Percentiles rank a stretch among this genome's conserved stretches.
phyloP scores from a whole-genome alignment of 768 basidiomycete species.

The Coprinopsis sp. region DNA sequence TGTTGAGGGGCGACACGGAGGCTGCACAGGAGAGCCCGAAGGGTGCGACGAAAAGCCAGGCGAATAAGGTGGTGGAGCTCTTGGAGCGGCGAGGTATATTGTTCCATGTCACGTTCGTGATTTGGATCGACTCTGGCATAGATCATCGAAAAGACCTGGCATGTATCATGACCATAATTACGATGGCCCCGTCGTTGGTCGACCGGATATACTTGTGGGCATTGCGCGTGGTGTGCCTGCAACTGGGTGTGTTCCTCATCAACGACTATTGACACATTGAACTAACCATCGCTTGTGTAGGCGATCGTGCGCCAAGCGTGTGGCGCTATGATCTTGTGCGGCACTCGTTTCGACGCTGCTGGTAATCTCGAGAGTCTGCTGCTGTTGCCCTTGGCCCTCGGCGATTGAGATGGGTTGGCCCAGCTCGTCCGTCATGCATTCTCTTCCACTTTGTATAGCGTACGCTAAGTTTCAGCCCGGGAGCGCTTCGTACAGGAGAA shows the following conservation, averaged over 20 bases:
- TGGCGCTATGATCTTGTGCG: constrained; percentile 94
- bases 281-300: constrained; percentile 88
- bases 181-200: constrained; percentile 87
- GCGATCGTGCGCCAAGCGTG: constrained; percentile 84
- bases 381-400: constrained; percentile 74
- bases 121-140: neutral
- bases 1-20: constrained; percentile 86
- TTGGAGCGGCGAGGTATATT: constrained; percentile 78
- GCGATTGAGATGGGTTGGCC: constrained; percentile 68
- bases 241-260: constrained; percentile 3
- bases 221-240: constrained; percentile 72
- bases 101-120: constrained; percentile 4
- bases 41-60: constrained; percentile 80
- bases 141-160: constrained; percentile 61
- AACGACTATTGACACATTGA: constrained; percentile 65
- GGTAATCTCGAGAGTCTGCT: constrained; percentile 87
- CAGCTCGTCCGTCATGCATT: constrained; percentile 53
- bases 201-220: constrained; percentile 79
- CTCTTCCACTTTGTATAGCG: neutral
- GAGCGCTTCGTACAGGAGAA: constrained; percentile 47
- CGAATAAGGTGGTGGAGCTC: constrained; percentile 93
- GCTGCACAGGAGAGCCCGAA: constrained; percentile 79
- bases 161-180: constrained; percentile 95
- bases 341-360: constrained; percentile 83
- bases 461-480: too few species aligned